Evolutionary conservation across 495 filamentous ascomycete species (phyloP).

Genomic region (Neurospora africana): DNA sequence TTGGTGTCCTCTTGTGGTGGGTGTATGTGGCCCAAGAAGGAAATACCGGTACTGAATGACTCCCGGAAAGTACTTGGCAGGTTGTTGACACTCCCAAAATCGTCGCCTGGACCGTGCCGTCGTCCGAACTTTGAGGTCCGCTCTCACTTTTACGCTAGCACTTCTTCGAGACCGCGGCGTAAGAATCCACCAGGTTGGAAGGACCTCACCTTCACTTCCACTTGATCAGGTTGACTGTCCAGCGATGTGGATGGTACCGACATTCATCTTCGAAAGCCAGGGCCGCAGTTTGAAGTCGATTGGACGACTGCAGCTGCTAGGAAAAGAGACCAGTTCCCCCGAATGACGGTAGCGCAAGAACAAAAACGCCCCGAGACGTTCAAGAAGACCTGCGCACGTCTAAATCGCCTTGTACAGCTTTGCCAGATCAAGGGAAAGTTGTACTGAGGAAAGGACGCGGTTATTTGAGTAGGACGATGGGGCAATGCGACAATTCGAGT

Average conservation of each 20-base stretch:
- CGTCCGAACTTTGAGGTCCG: background rate
- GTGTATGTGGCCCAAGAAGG: slow-evolving; percentile 43
- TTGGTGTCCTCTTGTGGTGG: slow-evolving; percentile 90
- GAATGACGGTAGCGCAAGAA: slow-evolving; percentile 3
- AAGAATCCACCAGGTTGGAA: background rate
- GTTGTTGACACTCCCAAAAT: background rate
- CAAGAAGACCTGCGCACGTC: slow-evolving; percentile 3
- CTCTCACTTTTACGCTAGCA: background rate
- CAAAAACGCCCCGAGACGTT: background rate
- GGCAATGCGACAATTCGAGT: background rate
- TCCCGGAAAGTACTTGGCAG: background rate
- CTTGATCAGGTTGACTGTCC: background rate
- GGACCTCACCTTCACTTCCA: background rate
- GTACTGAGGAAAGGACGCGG: background rate
- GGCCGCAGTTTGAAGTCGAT: background rate
- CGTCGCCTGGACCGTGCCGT: background rate
- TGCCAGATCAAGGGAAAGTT: background rate
- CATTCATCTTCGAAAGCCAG: background rate
- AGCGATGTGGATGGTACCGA: background rate
- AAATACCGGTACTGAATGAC: background rate
- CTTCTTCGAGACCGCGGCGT: background rate
- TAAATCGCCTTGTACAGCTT: slow-evolving; percentile 11
- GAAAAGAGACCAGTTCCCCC: slow-evolving; percentile 1
- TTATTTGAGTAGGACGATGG: background rate
- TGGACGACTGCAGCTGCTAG: slow-evolving; percentile 8